phyloP scores from a whole-genome alignment of 768 basidiomycete species.

The Vararia minispora region DNA sequence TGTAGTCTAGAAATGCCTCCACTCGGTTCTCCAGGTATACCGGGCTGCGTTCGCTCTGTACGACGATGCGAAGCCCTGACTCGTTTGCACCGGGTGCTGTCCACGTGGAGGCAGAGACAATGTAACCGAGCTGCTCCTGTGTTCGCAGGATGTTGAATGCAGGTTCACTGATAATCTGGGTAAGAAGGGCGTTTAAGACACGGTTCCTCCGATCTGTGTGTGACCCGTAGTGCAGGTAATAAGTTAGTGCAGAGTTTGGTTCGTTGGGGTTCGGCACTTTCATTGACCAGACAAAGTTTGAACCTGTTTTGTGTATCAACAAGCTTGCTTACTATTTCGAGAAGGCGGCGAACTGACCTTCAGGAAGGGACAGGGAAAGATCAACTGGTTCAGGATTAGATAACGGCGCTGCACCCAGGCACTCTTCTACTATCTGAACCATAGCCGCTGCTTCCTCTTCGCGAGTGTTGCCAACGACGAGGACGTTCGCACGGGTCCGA shows the following conservation, averaged over 20 bases:
- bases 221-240: slow-evolving; percentile 75
- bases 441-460: slow-evolving; percentile 75
- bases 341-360: slow-evolving; percentile 31
- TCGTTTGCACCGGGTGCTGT: slow-evolving; percentile 52
- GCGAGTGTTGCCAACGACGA: too few relatives aligned
- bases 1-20: slow-evolving; percentile 73
- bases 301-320: slow-evolving; percentile 36
- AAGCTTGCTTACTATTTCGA: slow-evolving; percentile 1
- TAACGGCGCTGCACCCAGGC: slow-evolving; percentile 45
- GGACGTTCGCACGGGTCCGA: too few relatives aligned
- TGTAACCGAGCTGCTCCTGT: slow-evolving; percentile 91
- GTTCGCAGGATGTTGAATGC: slow-evolving; percentile 87
- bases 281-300: slow-evolving; percentile 54
- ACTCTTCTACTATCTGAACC: slow-evolving; percentile 58
- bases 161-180: slow-evolving; percentile 83
- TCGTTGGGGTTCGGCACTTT: slow-evolving; percentile 76
- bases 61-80: slow-evolving; percentile 67
- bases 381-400: slow-evolving; percentile 40
- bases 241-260: slow-evolving; percentile 77
- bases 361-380: slow-evolving; percentile 51
- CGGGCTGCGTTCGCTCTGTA: slow-evolving; percentile 82
- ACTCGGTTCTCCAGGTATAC: slow-evolving; percentile 79
- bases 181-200: slow-evolving; percentile 58
- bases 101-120: slow-evolving; percentile 58
- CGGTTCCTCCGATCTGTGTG: slow-evolving; percentile 51